phyloP scores from a whole-genome alignment of 2,329 filamentous ascomycete genomes.

The Calonectria hongkongensis region DNA sequence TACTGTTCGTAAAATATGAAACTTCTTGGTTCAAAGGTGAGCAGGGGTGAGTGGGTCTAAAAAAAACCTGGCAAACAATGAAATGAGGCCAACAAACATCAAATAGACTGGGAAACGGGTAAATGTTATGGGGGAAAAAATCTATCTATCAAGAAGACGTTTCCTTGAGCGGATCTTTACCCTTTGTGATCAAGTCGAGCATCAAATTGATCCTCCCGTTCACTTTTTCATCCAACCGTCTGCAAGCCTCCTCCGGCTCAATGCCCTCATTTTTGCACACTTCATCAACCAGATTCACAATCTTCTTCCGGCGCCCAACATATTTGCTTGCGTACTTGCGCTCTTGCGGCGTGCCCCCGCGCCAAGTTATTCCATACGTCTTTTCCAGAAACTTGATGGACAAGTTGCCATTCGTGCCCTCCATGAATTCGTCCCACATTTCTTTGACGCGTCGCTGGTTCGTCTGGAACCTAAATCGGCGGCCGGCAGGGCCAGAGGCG shows the following conservation, averaged over 20 bases:
- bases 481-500: slow-evolving; percentile 37
- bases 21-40: too few species aligned
- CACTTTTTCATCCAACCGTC: slow-evolving; percentile 46
- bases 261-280: slow-evolving; percentile 38
- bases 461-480: slow-evolving; percentile 48
- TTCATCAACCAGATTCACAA: slow-evolving; percentile 47
- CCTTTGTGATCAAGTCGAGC: slow-evolving; percentile 45
- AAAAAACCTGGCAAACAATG: too few species aligned
- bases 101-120: neutral
- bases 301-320: slow-evolving; percentile 48
- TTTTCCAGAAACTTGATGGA: slow-evolving; percentile 50
- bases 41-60: too few species aligned
- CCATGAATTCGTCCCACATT: slow-evolving; percentile 53
- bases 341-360: slow-evolving; percentile 43
- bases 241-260: slow-evolving; percentile 34
- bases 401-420: slow-evolving; percentile 47
- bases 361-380: slow-evolving; percentile 48
- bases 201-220: slow-evolving; percentile 52
- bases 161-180: slow-evolving; percentile 34
- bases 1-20: too few species aligned
- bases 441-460: slow-evolving; percentile 50
- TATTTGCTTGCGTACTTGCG: slow-evolving; percentile 55
- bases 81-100: too few species aligned
- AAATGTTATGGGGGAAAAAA: neutral
- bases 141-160: neutral